Evolutionary conservation across 1,284 basidiomycete genomes (phyloP), one percentile per base, ranked within the genome.

Genomic region (Ganoderma lingzhi): DNA sequence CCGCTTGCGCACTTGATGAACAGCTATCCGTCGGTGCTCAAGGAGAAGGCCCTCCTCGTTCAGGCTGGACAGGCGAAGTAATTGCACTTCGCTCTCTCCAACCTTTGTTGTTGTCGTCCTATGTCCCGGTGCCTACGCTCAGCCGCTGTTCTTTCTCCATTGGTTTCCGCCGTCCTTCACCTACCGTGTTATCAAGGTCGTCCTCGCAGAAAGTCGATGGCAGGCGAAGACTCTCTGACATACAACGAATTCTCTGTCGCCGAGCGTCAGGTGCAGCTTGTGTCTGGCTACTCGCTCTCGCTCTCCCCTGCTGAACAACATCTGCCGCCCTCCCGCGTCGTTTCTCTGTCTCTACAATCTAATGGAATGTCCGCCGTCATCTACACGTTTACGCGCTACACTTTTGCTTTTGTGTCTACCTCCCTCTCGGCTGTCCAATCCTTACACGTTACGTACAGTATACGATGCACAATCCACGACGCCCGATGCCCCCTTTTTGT

Each of bases 1-100:
- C 84, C 94, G 0, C 85, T 96, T 51, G 92, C 93, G 10, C 93
- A 96, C 77, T 84, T 97, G 64, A 93, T 95, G 92, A 93, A 95
- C 79, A 93, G 92, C 77, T 96, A 95, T 78, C 92, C 94, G 8
- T 83, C 88, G 2, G 86, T 95, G 2, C 83, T 96, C 70, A 94
- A 91, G 81, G 93, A 94, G 79, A 95, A 94, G 80, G 90, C 84
- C 4, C 72, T 84, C 58, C 76, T 83, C 5, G 64, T 82, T 19
- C 84, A 85, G 66, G 78, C 79, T 6, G 74, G 80, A 12, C 77
- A 79, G 63, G 67, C 77, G 61, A 81, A 79, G 69, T 78, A 75
- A 74, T 44, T 30, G 1, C 35, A n/a, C 62, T 65, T 62, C 23
- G 10, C 19, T 28, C 17, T 35, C 37, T 8, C 14, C 32, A 35